phyloP scores from a whole-genome alignment of 345 rosid species.

The Passiflora organensis region DNA sequence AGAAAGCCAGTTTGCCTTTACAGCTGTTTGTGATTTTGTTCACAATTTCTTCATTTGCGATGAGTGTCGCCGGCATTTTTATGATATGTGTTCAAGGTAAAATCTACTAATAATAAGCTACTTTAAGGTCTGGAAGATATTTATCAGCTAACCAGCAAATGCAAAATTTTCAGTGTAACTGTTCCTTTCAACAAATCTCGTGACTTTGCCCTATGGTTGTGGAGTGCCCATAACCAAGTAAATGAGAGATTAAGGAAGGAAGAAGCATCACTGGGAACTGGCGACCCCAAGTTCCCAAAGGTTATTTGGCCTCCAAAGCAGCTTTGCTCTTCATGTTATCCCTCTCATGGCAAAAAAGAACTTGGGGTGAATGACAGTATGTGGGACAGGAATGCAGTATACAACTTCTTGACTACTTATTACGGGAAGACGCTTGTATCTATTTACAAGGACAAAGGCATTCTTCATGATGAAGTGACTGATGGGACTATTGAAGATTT shows the following conservation, averaged over 20 bases:
- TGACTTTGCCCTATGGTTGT: conserved; percentile 83
- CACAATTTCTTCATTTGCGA: conserved; percentile 87
- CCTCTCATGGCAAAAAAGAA: conserved; percentile 22
- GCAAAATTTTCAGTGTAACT: conserved; percentile 46
- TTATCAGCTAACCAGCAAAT: conserved; percentile 15
- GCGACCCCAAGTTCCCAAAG: conserved; percentile 88
- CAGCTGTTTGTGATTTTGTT: conserved; percentile 73
- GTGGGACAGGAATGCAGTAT: conserved; percentile 78
- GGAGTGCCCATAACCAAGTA: conserved; percentile 87
- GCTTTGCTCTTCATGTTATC: conserved; percentile 75
- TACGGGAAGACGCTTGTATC: conserved; percentile 69
- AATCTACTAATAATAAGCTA: conserved; percentile 3
- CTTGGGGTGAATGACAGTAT: conserved; percentile 26
- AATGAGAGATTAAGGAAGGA: conserved; percentile 72
- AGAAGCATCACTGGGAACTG: conserved; percentile 74
- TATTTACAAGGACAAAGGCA: conserved; percentile 50
- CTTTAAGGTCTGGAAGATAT: neutral
- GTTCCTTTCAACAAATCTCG: conserved; percentile 64
- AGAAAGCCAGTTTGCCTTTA: conserved; percentile 83
- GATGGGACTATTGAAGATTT: conserved; percentile 46
- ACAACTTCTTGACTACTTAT: conserved; percentile 59
- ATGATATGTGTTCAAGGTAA: conserved; percentile 88
- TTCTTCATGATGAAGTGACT: conserved; percentile 28
- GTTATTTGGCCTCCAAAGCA: conserved; percentile 88
- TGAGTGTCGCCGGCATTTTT: conserved; percentile 93